phyloP scores from a whole-genome alignment of 164 flowering plant genomes.

The Nelumbo lutea region DNA sequence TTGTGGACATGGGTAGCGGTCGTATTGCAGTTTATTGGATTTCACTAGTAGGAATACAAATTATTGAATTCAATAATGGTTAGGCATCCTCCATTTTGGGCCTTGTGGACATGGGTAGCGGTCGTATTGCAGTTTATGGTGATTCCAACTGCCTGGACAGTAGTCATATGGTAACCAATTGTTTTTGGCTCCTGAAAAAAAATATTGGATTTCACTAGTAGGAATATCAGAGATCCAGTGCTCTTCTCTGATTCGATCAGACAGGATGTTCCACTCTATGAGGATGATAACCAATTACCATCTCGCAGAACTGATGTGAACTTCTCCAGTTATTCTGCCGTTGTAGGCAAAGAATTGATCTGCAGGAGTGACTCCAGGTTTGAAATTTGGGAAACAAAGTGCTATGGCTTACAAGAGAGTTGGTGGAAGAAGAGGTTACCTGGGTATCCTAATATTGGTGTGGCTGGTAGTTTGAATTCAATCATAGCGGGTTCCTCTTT shows the following conservation, averaged over 20 bases:
- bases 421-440: constrained; percentile 79
- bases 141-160: constrained; percentile 98
- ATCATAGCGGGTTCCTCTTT: constrained; percentile 23
- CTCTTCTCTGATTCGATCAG: constrained; percentile 66
- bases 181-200: constrained; percentile 84
- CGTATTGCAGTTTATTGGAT: constrained; percentile 80
- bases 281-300: constrained; percentile 62
- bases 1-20: constrained; percentile 67
- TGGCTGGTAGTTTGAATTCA: constrained; percentile 49
- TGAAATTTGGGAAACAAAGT: constrained; percentile 92
- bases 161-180: constrained; percentile 98
- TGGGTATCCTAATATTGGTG: constrained; percentile 53
- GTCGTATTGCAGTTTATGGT: constrained; percentile 91
- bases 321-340: constrained; percentile 81
- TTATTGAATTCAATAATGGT: constrained; percentile 33
- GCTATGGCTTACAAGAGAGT: constrained; percentile 55
- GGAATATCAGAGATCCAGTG: constrained; percentile 61
- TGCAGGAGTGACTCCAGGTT: constrained; percentile 79
- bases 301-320: constrained; percentile 91
- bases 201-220: constrained; percentile 74
- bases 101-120: constrained; percentile 63
- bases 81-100: constrained; percentile 98
- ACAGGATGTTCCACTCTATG: constrained; percentile 39
- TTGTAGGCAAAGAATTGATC: constrained; percentile 66
- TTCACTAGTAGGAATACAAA: constrained; percentile 62